Evolutionary conservation across 2,329 filamentous ascomycete species (phyloP).

Genomic region (Polytolypa hystricis): DNA sequence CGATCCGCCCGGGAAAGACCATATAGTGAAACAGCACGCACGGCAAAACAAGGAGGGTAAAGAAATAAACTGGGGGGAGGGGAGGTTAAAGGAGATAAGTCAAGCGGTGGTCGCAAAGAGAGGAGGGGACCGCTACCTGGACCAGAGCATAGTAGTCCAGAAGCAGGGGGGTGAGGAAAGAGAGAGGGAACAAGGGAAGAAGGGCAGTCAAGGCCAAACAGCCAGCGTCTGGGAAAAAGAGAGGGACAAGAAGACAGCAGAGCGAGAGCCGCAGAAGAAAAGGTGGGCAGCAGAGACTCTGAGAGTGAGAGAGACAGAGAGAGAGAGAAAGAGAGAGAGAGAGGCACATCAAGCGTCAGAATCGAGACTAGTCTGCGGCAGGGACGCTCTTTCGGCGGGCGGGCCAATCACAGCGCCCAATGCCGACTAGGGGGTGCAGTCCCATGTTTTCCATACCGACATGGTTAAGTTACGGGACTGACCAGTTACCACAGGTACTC

Average conservation of each 20-base stretch:
- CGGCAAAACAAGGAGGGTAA: conserved; percentile 2
- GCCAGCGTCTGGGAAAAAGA: conserved; percentile 9
- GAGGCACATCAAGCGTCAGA: no score
- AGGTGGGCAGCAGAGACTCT: conserved; percentile 10
- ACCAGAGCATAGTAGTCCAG: not conserved
- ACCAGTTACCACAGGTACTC: no score
- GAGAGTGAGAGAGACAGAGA: no score
- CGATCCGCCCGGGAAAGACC: conserved; percentile 33
- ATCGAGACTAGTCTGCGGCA: no score
- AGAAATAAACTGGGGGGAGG: conserved; percentile 9
- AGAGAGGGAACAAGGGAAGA: conserved; percentile 5
- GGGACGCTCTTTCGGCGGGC: no score
- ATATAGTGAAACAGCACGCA: conserved; percentile 6
- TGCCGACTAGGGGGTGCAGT: no score
- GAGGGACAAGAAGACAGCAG: conserved; percentile 7
- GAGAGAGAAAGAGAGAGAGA: no score
- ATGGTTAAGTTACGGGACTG: not conserved
- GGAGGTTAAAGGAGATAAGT: conserved; percentile 9
- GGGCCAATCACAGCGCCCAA: conserved; percentile 8
- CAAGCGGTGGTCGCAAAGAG: conserved; percentile 15
- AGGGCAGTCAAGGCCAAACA: conserved; percentile 8
- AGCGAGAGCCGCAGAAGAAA: conserved; percentile 11
- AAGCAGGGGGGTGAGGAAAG: not conserved
- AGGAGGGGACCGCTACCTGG: conserved; percentile 6
- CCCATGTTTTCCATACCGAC: conserved; percentile 4